Base-by-base conservation (phyloP, 352 stramenopile genomes). In the Globisporangium acanthophoron region DNA sequence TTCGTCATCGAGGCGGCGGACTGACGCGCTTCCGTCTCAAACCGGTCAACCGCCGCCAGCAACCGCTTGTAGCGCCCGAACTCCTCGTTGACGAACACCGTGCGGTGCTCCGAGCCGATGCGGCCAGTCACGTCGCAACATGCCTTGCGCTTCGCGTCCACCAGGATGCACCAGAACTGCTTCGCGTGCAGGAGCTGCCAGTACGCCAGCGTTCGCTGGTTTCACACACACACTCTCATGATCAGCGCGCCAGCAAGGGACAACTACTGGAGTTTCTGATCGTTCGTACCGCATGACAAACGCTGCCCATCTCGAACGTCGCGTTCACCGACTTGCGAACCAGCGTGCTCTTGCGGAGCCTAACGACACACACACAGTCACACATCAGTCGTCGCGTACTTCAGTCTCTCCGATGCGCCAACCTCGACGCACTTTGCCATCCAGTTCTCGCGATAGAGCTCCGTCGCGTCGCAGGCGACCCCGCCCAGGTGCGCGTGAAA, bases 51-150 rank as follows among this genome's bases (percentile, higher is more conserved):
- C 3, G 88, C 31, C 4, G 63, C 56, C 47, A 87, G 55, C 40
- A 94, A 58, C 7, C 58, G 72, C 61, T 94, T 90, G 63, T 85
- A 92, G 0, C 85, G 77, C n/a, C 80, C 80, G 54, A 76, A 94
- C 50, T 94, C 85, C 20, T 68, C 56, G 56, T 81, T 88, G 56
- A 80, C 59, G 27, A 90, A 89, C 15, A 63, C 50, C 0, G 70
- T 58, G 20, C 78, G 69, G 27, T 76, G 61, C 5, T 53, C 29
- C 1, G 77, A 64, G n/a, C 65, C 29, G 48, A 90, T 88, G 16
- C 75, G 72, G 1, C 78, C 81, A 0, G 64, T 70, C 15, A 56
- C 66, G 54, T 85, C 71, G 0, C 70, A 57, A 58, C 39, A 67
- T 43, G 76, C 59, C 15, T 70, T 72, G 18, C 70, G 62, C 62